A percentile compares a stretch with the other conserved stretches of the same genome.
Conservation (phyloP, 78 protist genomes). For the Chrysochromulina tobinii region DNA sequence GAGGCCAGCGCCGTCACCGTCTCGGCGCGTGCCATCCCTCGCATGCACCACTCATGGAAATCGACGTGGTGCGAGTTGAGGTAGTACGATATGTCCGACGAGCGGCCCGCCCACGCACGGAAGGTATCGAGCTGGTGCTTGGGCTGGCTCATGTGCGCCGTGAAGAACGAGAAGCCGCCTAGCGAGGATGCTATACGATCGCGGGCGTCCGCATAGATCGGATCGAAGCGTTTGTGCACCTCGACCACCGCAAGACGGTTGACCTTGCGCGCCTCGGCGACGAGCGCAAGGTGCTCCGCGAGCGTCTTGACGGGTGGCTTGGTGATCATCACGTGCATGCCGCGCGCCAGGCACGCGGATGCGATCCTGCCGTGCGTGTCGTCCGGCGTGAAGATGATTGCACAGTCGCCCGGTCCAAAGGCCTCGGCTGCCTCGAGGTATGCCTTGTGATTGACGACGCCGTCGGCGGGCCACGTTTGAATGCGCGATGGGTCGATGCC, state of each 20-base stretch:
- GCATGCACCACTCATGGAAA: conserved; percentile 50
- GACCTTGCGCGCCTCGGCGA: neutral
- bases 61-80: conserved; percentile 68
- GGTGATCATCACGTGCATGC: conserved; percentile 65
- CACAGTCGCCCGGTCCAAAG: conserved; percentile 32
- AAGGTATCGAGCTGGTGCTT: neutral
- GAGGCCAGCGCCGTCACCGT: conserved; percentile 44
- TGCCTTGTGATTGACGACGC: conserved; percentile 32
- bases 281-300: conserved; percentile 35
- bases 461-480: conserved; percentile 30
- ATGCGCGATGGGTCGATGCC: neutral
- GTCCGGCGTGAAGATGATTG: conserved; percentile 70
- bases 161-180: conserved; percentile 37
- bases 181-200: neutral
- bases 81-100: conserved; percentile 61
- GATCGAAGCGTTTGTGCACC: conserved; percentile 63
- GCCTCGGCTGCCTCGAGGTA: neutral
- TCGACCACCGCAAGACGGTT: conserved; percentile 40
- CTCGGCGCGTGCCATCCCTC: conserved; percentile 35
- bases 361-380: conserved; percentile 64
- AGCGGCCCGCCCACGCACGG: conserved; percentile 54
- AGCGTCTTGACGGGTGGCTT: conserved; percentile 66
- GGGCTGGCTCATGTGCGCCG: conserved; percentile 60
- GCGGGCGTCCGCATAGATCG: conserved; percentile 52
- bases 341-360: conserved; percentile 28